Conservation (phyloP, 139 green algal species). For the Chlamydomonas sphaeroides region DNA sequence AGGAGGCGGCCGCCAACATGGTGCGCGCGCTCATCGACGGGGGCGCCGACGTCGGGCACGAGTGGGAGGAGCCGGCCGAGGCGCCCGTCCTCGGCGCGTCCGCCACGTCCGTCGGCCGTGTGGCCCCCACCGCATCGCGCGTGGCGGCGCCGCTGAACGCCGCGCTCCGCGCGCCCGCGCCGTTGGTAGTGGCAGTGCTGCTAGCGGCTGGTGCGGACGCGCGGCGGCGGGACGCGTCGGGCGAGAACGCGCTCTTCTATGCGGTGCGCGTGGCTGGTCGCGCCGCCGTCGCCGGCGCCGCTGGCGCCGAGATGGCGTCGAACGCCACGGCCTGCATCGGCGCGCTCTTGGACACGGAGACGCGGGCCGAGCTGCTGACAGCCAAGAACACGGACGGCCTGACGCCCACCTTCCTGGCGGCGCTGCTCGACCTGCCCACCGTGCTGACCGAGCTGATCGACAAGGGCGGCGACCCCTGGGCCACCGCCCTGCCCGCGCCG, state of each 20-base stretch:
- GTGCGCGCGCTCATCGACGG: background rate
- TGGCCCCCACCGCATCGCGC: background rate
- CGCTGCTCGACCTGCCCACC: background rate
- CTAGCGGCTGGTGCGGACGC: constrained; percentile 10
- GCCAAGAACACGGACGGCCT: constrained; percentile 4
- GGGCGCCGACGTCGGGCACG: background rate
- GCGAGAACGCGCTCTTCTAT: constrained; percentile 24
- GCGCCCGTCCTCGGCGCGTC: too few relatives aligned
- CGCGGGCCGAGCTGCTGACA: background rate
- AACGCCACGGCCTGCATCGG: background rate
- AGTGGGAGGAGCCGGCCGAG: background rate
- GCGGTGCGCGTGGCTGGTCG: background rate
- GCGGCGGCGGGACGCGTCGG: background rate
- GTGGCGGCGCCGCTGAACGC: constrained; percentile 1
- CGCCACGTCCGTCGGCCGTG: background rate
- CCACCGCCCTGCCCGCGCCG: background rate
- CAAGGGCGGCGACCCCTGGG: constrained; percentile 6
- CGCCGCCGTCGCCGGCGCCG: background rate
- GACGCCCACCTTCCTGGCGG: constrained; percentile 15
- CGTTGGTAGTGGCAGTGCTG: background rate
- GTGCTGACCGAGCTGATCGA: background rate
- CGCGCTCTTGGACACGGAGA: background rate
- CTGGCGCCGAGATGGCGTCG: background rate
- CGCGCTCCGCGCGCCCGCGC: constrained; percentile 22
- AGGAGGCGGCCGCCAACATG: background rate